Conservation (phyloP, 345 rosid genomes). For the Melaleuca alternifolia region DNA sequence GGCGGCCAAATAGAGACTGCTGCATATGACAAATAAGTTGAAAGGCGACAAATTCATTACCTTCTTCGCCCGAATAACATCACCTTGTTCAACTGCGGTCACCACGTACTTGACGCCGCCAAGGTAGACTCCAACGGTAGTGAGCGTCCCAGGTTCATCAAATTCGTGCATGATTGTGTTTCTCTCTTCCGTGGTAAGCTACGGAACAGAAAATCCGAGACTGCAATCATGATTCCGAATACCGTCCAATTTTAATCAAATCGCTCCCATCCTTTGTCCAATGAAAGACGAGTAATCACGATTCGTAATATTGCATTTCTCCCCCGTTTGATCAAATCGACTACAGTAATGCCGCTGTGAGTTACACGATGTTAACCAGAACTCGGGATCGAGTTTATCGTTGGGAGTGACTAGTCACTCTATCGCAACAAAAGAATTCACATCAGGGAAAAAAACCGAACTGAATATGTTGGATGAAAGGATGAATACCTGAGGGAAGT, state of each 20-base stretch:
- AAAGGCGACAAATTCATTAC: not conserved
- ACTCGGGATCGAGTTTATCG: not conserved
- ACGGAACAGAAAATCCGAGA: not conserved
- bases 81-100: not conserved
- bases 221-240: not conserved
- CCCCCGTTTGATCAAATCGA: too few species aligned
- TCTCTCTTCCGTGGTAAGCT: not conserved
- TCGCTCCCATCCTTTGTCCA: too few species aligned
- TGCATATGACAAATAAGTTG: not conserved
- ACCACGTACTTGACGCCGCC: not conserved
- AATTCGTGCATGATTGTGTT: not conserved
- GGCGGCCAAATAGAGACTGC: not conserved
- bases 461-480: not conserved
- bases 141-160: not conserved
- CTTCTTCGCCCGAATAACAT: not conserved
- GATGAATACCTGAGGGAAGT: not conserved
- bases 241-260: too few species aligned
- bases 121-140: not conserved
- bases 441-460: not conserved
- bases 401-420: not conserved
- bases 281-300: too few species aligned
- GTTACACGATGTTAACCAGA: too few species aligned
- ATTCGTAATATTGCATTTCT: too few species aligned
- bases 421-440: not conserved
- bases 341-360: too few species aligned